A percentile compares a stretch with the other conserved stretches of the same genome.
Conservation (phyloP, 495 filamentous ascomycete genomes). For the Penicillium cosmopolitanum region DNA sequence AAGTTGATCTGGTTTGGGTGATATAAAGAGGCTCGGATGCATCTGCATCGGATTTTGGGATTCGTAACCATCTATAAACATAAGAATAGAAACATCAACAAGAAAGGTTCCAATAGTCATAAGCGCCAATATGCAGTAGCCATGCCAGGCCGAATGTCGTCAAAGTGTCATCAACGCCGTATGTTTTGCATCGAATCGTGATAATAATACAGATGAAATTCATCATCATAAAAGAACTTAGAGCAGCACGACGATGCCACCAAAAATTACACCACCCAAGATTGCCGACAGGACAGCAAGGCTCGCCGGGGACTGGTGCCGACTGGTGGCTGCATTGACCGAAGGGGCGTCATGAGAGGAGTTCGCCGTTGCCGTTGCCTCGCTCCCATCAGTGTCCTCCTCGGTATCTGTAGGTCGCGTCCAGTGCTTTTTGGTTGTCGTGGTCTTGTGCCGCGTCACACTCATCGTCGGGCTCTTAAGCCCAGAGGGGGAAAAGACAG, state of each 20-base stretch:
- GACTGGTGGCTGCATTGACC: slow-evolving; percentile 15
- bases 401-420: slow-evolving; percentile 8
- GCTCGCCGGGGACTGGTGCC: slow-evolving; percentile 10
- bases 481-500: slow-evolving; percentile 51
- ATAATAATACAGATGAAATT: slow-evolving; percentile 29
- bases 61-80: slow-evolving; percentile 8
- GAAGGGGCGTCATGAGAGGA: slow-evolving; percentile 24
- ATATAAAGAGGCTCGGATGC: neutral
- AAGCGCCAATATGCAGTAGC: slow-evolving; percentile 26
- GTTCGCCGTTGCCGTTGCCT: slow-evolving; percentile 3
- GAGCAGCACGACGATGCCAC: slow-evolving; percentile 1
- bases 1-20: neutral
- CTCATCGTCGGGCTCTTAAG: slow-evolving; percentile 33
- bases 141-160: slow-evolving; percentile 12
- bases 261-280: slow-evolving; percentile 6
- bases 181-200: slow-evolving; percentile 23
- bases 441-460: slow-evolving; percentile 12
- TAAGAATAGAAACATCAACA: slow-evolving; percentile 21
- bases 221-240: neutral
- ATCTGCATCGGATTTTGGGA: neutral
- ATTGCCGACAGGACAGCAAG: slow-evolving; percentile 27
- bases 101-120: slow-evolving; percentile 12
- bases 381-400: neutral
- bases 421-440: slow-evolving; percentile 4
- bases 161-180: slow-evolving; percentile 26